phyloP scores from a whole-genome alignment of 257 asterid species.

The Lantana camara region DNA sequence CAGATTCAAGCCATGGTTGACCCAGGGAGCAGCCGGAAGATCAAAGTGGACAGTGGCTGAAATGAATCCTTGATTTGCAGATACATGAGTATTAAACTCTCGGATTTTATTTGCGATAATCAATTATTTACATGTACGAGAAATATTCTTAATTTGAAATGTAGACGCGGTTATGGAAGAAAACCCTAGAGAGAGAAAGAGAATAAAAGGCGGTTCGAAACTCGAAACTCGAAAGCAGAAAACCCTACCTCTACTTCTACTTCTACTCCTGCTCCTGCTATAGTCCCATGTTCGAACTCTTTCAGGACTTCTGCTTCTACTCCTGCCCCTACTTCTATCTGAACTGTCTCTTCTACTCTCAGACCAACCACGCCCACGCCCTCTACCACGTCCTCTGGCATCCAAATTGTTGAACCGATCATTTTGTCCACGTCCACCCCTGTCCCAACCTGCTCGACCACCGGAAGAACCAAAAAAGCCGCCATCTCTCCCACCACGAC shows the following conservation, averaged over 20 bases:
- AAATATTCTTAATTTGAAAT: conserved; percentile 14
- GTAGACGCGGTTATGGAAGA: conserved; percentile 48
- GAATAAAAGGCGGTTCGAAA: conserved; percentile 47
- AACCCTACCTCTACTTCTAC: conserved; percentile 4
- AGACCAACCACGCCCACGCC: conserved; percentile 75
- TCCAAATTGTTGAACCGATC: conserved; percentile 56
- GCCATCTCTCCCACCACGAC: conserved; percentile 50
- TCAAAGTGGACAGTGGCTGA: conserved; percentile 19
- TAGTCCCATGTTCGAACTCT: conserved; percentile 75
- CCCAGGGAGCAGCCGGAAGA: conserved; percentile 33
- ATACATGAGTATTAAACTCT: conserved; percentile 15
- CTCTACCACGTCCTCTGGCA: conserved; percentile 73
- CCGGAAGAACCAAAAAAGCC: conserved; percentile 50
- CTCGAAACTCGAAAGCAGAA: conserved; percentile 24
- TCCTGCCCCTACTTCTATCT: conserved; percentile 72
- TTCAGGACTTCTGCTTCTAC: conserved; percentile 71
- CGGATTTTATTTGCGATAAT: neutral
- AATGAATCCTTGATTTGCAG: conserved; percentile 17
- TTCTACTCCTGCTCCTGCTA: conserved; percentile 41
- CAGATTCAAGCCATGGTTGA: conserved; percentile 45
- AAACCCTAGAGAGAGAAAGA: conserved; percentile 47
- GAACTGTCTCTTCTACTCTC: conserved; percentile 65
- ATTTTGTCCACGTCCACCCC: conserved; percentile 64
- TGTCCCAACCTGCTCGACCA: conserved; percentile 68
- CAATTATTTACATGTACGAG: neutral